Conservation (phyloP, 352 stramenopile species). For the Globisporangium uncinulatum region DNA sequence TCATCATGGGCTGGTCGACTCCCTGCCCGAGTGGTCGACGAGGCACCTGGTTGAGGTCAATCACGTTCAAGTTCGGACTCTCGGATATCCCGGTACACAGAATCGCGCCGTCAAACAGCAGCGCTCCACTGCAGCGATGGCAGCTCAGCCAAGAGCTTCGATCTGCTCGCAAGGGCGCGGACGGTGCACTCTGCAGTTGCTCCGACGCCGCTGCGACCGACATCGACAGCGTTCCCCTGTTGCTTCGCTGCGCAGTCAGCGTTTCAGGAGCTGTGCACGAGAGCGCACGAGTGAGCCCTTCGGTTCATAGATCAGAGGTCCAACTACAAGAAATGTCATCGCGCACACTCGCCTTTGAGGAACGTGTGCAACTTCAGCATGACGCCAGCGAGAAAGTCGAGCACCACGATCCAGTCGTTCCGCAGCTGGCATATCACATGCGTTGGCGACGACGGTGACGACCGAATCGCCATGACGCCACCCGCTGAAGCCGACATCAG, state of each 20-base stretch:
- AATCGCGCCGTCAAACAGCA: constrained; percentile 47
- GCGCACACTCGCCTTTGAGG: constrained; percentile 27
- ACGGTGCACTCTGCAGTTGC: constrained; percentile 10
- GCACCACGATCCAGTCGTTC: constrained; percentile 65
- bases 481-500: constrained; percentile 23
- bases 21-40: constrained; percentile 1
- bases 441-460: constrained; percentile 24
- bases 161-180: background rate
- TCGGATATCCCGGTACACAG: constrained; percentile 44
- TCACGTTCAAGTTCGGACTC: constrained; percentile 31
- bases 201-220: constrained; percentile 28
- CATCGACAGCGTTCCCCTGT: constrained; percentile 7
- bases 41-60: constrained; percentile 41
- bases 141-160: constrained; percentile 49
- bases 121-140: constrained; percentile 38
- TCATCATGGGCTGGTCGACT: background rate
- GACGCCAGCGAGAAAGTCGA: constrained; percentile 32
- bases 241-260: background rate
- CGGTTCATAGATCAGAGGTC: background rate
- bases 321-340: background rate
- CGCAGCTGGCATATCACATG: constrained; percentile 58
- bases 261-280: background rate
- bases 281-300: background rate
- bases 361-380: constrained; percentile 58
- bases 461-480: constrained; percentile 37